Evolutionary conservation across 2,329 filamentous ascomycete genomes (phyloP).

Genomic region (Fusarium nelsonii): DNA sequence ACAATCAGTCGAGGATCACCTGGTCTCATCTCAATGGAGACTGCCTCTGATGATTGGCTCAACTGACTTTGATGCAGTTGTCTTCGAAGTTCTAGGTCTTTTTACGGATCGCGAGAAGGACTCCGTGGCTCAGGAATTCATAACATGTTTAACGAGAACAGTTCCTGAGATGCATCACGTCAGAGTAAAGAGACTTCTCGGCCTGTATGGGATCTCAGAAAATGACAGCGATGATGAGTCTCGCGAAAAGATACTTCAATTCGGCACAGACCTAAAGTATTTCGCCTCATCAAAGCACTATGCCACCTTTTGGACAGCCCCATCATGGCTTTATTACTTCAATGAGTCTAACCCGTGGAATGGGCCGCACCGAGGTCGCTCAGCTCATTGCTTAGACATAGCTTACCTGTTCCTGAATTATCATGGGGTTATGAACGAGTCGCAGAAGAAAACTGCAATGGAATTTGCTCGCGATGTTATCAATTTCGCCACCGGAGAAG

Average conservation of each 20-base stretch:
- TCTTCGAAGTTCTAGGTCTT: not conserved
- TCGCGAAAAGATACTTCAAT: not conserved
- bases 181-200: not conserved
- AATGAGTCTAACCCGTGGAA: conserved; percentile 11
- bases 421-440: not conserved
- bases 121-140: not conserved
- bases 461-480: not conserved
- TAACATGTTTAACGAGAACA: accelerated
- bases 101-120: not conserved
- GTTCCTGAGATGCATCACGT: not conserved
- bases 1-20: not conserved
- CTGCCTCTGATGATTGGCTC: conserved; percentile 2
- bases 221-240: accelerated
- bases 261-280: not conserved
- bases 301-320: not conserved
- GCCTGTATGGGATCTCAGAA: not conserved
- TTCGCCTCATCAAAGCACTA: not conserved
- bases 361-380: not conserved
- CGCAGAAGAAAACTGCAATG: not conserved
- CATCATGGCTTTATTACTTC: conserved; percentile 1
- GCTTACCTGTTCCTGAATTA: not conserved
- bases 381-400: conserved; percentile 6
- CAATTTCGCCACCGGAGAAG: accelerated
- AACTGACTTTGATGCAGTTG: not conserved
- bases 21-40: accelerated